phyloP scores from a whole-genome alignment of 352 stramenopile genomes.

The Globisporangium uncinulatum region DNA sequence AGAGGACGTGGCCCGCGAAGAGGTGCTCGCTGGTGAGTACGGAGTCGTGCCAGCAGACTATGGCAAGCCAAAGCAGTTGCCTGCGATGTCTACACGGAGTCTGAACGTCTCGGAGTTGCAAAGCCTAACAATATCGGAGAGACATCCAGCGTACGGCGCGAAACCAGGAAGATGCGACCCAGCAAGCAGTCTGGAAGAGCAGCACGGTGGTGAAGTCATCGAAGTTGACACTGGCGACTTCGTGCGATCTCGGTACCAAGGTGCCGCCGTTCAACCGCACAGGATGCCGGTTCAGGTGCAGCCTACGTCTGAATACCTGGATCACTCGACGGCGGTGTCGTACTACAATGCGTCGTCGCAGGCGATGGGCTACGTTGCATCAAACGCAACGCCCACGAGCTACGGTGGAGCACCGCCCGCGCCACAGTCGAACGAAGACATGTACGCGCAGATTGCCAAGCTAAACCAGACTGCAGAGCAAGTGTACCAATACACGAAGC shows the following conservation, averaged over 20 bases:
- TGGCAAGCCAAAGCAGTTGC: neutral
- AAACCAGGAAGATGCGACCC: neutral
- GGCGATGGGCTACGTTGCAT: neutral
- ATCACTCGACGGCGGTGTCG: too few relatives aligned
- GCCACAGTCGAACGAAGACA: neutral
- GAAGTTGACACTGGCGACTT: conserved; percentile 8
- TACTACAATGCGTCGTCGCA: neutral
- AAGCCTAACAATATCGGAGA: neutral
- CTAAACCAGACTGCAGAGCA: conserved; percentile 12
- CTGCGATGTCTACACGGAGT: neutral
- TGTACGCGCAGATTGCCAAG: conserved; percentile 13
- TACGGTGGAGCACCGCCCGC: neutral
- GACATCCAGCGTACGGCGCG: neutral
- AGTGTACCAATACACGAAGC: conserved; percentile 13
- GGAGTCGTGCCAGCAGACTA: neutral
- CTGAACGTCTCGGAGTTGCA: neutral
- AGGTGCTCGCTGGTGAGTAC: conserved; percentile 10
- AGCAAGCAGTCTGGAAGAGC: too few relatives aligned
- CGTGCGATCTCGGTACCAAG: conserved; percentile 3
- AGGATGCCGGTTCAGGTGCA: neutral
- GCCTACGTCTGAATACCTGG: neutral
- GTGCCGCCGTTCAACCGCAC: neutral
- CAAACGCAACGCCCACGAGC: neutral
- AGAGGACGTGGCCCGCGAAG: conserved; percentile 8
- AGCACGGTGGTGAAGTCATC: conserved; percentile 5